Conservation (phyloP, 345 rosid species). For the Aquilaria sinensis region DNA sequence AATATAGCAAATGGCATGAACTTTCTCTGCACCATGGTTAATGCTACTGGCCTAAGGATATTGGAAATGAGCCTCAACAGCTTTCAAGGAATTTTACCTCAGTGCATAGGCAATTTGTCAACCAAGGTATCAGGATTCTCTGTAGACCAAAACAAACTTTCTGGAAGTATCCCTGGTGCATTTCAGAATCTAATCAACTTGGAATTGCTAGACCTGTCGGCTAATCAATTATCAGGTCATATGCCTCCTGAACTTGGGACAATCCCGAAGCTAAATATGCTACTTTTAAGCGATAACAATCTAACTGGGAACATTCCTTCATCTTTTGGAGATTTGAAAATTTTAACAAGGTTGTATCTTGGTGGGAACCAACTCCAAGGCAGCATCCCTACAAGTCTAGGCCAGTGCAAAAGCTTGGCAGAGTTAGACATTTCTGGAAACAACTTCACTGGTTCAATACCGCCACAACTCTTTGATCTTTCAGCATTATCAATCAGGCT, state of each 20-base stretch:
- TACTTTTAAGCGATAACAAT: conserved; percentile 3
- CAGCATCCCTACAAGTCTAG: conserved; percentile 16
- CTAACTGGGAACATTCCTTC: conserved; percentile 11
- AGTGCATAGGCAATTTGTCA: conserved; percentile 15
- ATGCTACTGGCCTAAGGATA: background rate
- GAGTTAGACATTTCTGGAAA: conserved; percentile 3
- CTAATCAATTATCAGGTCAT: conserved; percentile 9
- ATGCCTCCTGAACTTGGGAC: conserved; percentile 16
- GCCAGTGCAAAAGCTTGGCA: conserved; percentile 3
- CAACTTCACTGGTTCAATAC: conserved; percentile 14
- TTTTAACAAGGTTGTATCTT: background rate
- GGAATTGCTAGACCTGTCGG: background rate
- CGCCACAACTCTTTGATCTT: conserved; percentile 7
- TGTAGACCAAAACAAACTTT: background rate
- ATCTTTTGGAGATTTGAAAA: conserved; percentile 7
- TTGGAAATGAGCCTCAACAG: background rate
- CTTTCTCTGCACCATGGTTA: conserved; percentile 14
- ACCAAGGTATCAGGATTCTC: background rate
- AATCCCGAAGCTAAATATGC: background rate
- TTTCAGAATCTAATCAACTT: conserved; percentile 14
- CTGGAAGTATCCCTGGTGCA: conserved; percentile 16
- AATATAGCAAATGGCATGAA: conserved; percentile 4
- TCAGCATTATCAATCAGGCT: background rate
- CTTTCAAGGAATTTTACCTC: conserved; percentile 19
- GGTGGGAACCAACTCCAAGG: conserved; percentile 15